A percentile compares a stretch with the other conserved stretches of the same genome.
Evolutionary conservation across 2,329 filamentous ascomycete genomes (phyloP).

Genomic region (Ophiostoma perfectum): DNA sequence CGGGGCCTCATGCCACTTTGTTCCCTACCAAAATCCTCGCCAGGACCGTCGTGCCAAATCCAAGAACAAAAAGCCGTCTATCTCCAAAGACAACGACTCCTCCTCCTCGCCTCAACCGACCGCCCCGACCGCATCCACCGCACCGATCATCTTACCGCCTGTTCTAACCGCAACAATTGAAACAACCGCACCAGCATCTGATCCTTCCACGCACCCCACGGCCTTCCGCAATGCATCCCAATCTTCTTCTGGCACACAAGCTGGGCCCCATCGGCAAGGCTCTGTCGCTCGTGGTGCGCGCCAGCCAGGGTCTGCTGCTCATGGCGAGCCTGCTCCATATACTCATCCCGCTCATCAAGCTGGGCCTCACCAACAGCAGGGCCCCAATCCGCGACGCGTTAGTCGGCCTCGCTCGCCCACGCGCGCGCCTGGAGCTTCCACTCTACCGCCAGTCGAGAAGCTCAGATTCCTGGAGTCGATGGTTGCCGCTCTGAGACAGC

Average conservation of each 20-base stretch:
- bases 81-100: not conserved
- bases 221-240: conserved; percentile 3
- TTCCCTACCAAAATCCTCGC: conserved; percentile 23
- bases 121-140: not conserved
- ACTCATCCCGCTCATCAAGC: not conserved
- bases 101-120: not conserved
- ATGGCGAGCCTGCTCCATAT: conserved; percentile 3
- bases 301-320: not conserved
- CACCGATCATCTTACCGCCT: too few relatives aligned
- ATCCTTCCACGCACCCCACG: not conserved
- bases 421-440: conserved; percentile 5
- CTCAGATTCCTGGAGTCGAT: conserved; percentile 22
- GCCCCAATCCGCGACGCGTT: not conserved
- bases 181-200: not conserved
- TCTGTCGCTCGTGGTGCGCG: conserved; percentile 1
- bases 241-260: conserved; percentile 2
- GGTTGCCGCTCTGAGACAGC: conserved; percentile 15
- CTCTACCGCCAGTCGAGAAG: conserved; percentile 12
- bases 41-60: not conserved
- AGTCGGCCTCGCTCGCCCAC: not conserved
- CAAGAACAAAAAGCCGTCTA: conserved; percentile 2
- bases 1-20: conserved; percentile 26
- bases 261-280: conserved; percentile 6
- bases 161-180: not conserved
- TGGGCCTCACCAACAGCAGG: not conserved